These are phyloP conservation scores for Glycine latifolia DNA, from an alignment of 306 rosid genomes.

Conservation along the genomic window DNA sequence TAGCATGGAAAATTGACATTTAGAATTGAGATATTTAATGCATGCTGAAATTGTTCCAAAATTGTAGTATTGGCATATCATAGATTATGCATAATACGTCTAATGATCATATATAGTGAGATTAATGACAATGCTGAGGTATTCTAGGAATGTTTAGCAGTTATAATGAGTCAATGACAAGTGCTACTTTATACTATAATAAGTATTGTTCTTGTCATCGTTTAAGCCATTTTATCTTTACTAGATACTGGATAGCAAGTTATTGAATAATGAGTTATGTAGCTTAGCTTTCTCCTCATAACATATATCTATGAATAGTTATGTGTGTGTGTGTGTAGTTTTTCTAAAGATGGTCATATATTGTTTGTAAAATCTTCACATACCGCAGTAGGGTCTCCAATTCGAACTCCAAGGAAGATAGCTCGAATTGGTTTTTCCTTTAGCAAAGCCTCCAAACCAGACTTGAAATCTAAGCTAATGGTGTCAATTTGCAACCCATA, in stretches of 20 bases:
- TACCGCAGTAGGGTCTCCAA: conserved; percentile 99
- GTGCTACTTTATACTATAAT: not conserved
- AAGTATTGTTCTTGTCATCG: conserved; percentile 1
- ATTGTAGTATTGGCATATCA: no score
- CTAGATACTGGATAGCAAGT: conserved; percentile 30
- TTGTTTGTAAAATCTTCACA: conserved; percentile 17
- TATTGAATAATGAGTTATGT: conserved; percentile 16
- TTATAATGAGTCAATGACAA: not conserved
- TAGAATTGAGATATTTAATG: not conserved
- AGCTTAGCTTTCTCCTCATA: conserved; percentile 17
- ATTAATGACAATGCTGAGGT: not conserved
- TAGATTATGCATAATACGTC: no score
- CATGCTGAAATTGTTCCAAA: not conserved
- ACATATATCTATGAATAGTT: conserved; percentile 21
- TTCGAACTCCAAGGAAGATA: conserved; percentile 95
- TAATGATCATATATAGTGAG: no score
- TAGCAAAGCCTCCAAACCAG: conserved; percentile 90
- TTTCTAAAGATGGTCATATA: not conserved
- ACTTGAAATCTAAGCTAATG: conserved; percentile 83
- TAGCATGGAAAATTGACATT: not conserved
- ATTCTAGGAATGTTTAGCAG: conserved; percentile 10
- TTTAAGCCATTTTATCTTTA: conserved; percentile 19
- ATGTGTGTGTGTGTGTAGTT: not conserved
- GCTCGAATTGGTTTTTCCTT: conserved; percentile 83
- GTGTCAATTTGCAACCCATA: conserved; percentile 88